Conservation (phyloP, 306 rosid genomes). For the Cucurbita argyrosperma region DNA sequence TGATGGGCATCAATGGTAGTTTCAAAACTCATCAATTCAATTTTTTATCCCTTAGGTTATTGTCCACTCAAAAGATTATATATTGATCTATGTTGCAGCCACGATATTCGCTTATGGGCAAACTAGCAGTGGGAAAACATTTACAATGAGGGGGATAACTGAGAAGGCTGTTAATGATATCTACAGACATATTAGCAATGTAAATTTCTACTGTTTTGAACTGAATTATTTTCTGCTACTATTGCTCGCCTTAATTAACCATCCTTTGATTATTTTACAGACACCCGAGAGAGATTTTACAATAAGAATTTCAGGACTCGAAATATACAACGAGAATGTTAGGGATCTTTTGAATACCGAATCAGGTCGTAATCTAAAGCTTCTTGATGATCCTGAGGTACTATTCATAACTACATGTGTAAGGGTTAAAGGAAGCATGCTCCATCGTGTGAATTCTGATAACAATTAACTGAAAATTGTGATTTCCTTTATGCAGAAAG, state of each 20-base stretch:
- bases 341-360: conserved; percentile 84
- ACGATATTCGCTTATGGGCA: conserved; percentile 97
- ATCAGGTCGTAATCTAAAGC: conserved; percentile 81
- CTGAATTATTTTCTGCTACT: background rate
- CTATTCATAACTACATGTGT: background rate
- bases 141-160: conserved; percentile 96
- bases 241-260: background rate
- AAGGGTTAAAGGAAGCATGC: background rate
- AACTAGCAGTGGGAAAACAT: conserved; percentile 99
- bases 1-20: conserved; percentile 91
- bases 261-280: conserved; percentile 29
- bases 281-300: conserved; percentile 80
- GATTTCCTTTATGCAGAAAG: conserved; percentile 50
- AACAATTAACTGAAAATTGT: conserved; percentile 5
- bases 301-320: conserved; percentile 84
- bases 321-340: conserved; percentile 94
- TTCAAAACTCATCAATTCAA: background rate
- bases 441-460: background rate
- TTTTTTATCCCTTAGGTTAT: background rate
- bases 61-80: background rate
- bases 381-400: conserved; percentile 97
- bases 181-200: conserved; percentile 70
- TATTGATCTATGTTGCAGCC: conserved; percentile 35
- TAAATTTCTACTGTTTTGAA: conserved; percentile 22
- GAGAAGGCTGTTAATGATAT: conserved; percentile 96